Evolutionary conservation across 495 filamentous ascomycete species (phyloP), one percentile per base, ranked within the genome.

Genomic region (Letharia columbiana): DNA sequence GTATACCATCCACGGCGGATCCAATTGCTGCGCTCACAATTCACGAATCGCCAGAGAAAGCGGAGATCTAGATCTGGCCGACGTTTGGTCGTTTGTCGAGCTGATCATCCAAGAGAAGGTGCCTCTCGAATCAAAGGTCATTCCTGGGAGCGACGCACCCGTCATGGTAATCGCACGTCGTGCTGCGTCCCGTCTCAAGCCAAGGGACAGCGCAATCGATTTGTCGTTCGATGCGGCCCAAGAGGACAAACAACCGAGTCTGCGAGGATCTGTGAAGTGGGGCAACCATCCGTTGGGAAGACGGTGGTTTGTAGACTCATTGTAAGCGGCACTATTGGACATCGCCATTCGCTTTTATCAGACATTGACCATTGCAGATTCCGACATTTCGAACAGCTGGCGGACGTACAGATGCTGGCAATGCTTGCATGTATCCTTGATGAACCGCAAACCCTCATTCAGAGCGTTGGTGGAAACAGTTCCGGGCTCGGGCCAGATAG

Each of bases 361-460:
- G 40, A 58, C 7, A 60, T 84, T 62, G 56, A 57, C 68, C 4
- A 78, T 17, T 72, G 78, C 20, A 76, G 74, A 23, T 91, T 96
- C 70, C 81, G 84, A 18, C 83, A 96, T 73, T 96, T 89, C 68
- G 91, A 96, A 72, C 82, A 78, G 47, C 78, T 87, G 40, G 91
- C 86, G 3, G 91, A 97, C 72, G 77, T 93, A 4, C 92, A 97
- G 74, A 96, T 96, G 92, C 80, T 96, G 23, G 93, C 91, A 44
- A 96, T 96, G 92, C 82, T 97, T 17, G 88, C 92, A 2, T 96
- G 92, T 72, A 86, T 96, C 56, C 87, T 97, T 64, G 85, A 85
- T 60, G 90, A 95, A 65, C 81, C 40, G 17, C 58, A 20, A 45
- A 42, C 7, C 10, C 17, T 9, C 12, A n/a, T 12, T 4, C 44